Percentiles rank a stretch among this genome's conserved stretches.
phyloP scores from a whole-genome alignment of 345 rosid species.

The Mercurialis annua region DNA sequence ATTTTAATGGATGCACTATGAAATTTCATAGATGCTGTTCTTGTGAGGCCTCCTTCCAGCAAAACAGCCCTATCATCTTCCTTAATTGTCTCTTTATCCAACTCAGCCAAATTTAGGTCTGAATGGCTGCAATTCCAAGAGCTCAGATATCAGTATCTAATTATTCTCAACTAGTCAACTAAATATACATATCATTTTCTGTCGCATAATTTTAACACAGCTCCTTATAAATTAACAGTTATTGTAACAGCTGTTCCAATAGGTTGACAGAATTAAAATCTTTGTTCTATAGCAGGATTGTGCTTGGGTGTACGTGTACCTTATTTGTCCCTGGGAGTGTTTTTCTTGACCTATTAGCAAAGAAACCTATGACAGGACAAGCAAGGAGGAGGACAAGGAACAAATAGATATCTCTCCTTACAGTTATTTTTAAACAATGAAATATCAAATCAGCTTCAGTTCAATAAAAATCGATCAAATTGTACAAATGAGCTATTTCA shows the following conservation, averaged over 20 bases:
- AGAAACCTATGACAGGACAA: neutral
- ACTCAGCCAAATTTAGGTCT: conserved; percentile 75
- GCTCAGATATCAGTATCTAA: conserved; percentile 18
- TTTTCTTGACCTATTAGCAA: no score
- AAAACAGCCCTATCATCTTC: conserved; percentile 82
- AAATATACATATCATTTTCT: neutral
- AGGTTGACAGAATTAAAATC: neutral
- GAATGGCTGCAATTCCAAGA: conserved; percentile 69
- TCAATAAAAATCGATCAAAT: neutral
- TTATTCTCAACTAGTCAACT: no score
- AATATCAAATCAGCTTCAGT: neutral
- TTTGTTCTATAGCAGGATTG: no score
- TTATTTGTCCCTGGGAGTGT: neutral
- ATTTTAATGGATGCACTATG: conserved; percentile 59
- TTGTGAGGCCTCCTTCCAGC: conserved; percentile 85
- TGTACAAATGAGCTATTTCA: no score
- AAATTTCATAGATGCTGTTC: conserved; percentile 70
- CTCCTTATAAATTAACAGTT: neutral
- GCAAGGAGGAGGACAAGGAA: neutral
- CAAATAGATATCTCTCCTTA: neutral
- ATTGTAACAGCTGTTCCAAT: neutral
- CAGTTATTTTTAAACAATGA: neutral
- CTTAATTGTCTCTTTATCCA: conserved; percentile 55
- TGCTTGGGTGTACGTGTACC: no score
- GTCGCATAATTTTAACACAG: neutral